Evolutionary conservation across 805 yeast species (phyloP).

Genomic region (Spencermartinsiella europaea): DNA sequence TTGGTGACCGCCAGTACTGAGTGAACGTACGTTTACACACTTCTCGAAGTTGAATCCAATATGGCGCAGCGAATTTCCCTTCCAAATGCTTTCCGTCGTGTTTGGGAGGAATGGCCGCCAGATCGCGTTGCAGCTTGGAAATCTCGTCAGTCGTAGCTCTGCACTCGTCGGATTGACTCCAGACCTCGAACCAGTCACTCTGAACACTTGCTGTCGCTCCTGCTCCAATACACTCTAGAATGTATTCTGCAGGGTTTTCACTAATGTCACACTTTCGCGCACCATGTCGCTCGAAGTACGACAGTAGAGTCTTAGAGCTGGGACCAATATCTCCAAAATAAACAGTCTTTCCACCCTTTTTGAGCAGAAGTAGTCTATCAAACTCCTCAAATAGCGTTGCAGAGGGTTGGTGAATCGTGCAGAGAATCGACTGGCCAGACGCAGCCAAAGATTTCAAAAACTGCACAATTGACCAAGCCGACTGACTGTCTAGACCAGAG

Average conservation of each 20-base stretch:
- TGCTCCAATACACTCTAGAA: constrained; percentile 70
- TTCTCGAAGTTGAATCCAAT: constrained; percentile 39
- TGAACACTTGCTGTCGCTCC: constrained; percentile 63
- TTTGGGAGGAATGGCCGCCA: constrained; percentile 27
- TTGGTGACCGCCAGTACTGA: constrained; percentile 56
- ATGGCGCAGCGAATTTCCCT: constrained; percentile 43
- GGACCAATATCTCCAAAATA: constrained; percentile 78
- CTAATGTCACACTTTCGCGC: constrained; percentile 56
- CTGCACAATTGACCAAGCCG: constrained; percentile 65
- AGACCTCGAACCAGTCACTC: constrained; percentile 59
- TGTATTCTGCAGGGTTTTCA: constrained; percentile 75
- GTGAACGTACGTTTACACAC: constrained; percentile 40
- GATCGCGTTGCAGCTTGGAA: constrained; percentile 31
- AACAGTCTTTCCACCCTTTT: constrained; percentile 73
- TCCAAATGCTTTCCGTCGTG: constrained; percentile 20
- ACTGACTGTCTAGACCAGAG: constrained; percentile 58
- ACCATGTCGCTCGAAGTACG: constrained; percentile 67
- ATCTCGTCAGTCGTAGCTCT: constrained; percentile 32
- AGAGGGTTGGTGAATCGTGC: constrained; percentile 77
- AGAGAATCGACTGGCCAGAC: constrained; percentile 69
- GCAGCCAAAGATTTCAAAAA: constrained; percentile 62
- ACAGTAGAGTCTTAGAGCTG: constrained; percentile 51
- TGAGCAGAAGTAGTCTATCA: constrained; percentile 60
- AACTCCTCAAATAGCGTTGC: constrained; percentile 64
- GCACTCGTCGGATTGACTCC: constrained; percentile 48